Percentiles rank a stretch among this genome's conserved stretches.
Evolutionary conservation across 2,329 filamentous ascomycete genomes (phyloP).

Genomic region (Ilyonectria destructans): DNA sequence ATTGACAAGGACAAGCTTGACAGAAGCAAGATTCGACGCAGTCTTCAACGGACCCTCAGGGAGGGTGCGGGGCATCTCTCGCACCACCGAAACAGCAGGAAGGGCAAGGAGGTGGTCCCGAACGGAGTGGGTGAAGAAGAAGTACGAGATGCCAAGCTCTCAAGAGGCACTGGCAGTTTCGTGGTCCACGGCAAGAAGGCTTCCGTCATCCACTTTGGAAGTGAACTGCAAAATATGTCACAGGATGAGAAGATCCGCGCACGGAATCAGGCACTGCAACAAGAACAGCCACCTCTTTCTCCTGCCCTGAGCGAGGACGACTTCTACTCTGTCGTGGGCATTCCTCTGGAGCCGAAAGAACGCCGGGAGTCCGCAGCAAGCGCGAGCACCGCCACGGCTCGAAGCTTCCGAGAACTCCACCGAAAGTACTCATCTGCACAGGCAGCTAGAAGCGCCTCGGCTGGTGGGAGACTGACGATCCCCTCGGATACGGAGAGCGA

Average conservation of each 20-base stretch:
- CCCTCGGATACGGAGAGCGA: slow-evolving; percentile 75
- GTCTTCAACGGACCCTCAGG: slow-evolving; percentile 89
- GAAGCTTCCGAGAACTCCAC: slow-evolving; percentile 76
- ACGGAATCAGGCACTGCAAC: slow-evolving; percentile 67
- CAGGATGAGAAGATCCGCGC: slow-evolving; percentile 81
- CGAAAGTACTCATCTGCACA: slow-evolving; percentile 72
- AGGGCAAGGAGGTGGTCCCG: slow-evolving; percentile 74
- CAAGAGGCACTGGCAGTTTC: slow-evolving; percentile 89
- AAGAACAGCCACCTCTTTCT: slow-evolving; percentile 57
- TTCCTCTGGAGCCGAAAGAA: slow-evolving; percentile 61
- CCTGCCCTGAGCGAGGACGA: slow-evolving; percentile 63
- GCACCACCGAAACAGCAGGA: slow-evolving; percentile 82
- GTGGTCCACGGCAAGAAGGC: slow-evolving; percentile 99
- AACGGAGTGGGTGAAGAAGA: slow-evolving; percentile 55
- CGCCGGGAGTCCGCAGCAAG: slow-evolving; percentile 76
- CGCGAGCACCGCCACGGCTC: slow-evolving; percentile 77
- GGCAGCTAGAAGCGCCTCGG: slow-evolving; percentile 59
- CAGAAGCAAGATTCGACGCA: slow-evolving; percentile 82
- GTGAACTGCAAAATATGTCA: slow-evolving; percentile 87
- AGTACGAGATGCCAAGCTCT: slow-evolving; percentile 77
- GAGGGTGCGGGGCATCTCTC: slow-evolving; percentile 80
- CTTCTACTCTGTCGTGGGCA: slow-evolving; percentile 67
- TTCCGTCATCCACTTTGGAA: slow-evolving; percentile 95
- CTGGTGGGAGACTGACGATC: slow-evolving; percentile 61
- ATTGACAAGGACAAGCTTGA: slow-evolving; percentile 68